Evolutionary conservation across 306 rosid species (phyloP).

Genomic region (Pterocarpus macrocarpus): DNA sequence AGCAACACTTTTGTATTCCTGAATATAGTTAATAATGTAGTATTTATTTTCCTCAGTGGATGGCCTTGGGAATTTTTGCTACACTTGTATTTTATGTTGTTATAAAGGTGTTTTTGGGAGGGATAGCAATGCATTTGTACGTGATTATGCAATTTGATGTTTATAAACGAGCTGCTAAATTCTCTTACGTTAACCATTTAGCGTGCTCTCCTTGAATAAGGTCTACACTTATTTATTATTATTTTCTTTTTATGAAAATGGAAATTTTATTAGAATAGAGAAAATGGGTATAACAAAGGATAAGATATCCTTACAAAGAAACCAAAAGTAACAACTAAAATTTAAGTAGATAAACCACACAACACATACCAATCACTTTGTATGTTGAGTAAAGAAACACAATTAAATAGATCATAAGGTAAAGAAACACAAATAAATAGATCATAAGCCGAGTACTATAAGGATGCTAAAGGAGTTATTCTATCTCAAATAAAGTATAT

Average conservation of each 20-base stretch:
- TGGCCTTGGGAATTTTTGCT: conserved; percentile 33
- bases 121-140: conserved; percentile 8
- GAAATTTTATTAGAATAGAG: no score
- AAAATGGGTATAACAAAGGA: no score
- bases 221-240: not conserved
- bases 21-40: not conserved
- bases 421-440: no score
- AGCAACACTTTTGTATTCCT: conserved; percentile 9
- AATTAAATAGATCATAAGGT: no score
- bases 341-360: no score
- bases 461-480: no score
- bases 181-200: not conserved
- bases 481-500: no score
- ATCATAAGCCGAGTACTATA: no score
- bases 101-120: conserved; percentile 20
- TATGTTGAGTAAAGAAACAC: no score
- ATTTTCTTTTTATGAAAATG: no score
- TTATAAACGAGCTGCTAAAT: not conserved
- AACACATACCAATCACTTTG: no score
- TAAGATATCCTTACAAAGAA: no score
- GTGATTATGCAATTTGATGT: conserved; percentile 19
- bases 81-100: conserved; percentile 19
- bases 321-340: not conserved
- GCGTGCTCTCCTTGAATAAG: not conserved
- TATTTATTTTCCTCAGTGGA: conserved; percentile 3